Evolutionary conservation across 2,329 filamentous ascomycete genomes (phyloP).

Genomic region (Fusarium sp.): DNA sequence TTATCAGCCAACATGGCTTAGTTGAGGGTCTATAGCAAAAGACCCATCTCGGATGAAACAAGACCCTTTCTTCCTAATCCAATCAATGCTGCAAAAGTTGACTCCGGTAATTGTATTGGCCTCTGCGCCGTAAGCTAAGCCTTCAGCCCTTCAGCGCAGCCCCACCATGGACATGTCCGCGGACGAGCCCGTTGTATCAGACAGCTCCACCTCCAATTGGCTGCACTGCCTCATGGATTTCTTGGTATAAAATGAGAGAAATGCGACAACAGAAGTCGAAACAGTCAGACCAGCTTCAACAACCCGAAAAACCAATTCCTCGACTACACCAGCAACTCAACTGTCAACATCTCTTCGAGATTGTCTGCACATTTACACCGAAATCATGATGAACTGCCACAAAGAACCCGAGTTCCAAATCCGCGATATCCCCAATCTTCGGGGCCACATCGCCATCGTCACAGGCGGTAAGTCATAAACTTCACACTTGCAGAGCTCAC

Average conservation of each 20-base stretch:
- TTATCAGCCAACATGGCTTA: background rate
- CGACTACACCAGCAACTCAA: no score
- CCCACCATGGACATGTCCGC: conserved; percentile 33
- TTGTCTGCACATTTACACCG: background rate
- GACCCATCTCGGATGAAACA: background rate
- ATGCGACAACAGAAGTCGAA: background rate
- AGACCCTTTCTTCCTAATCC: background rate
- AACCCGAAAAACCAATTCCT: rapidly evolving
- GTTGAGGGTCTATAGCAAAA: no score
- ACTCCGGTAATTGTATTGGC: background rate
- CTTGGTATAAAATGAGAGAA: conserved; percentile 13
- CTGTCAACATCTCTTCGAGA: background rate
- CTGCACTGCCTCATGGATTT: background rate
- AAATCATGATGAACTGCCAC: conserved; percentile 16
- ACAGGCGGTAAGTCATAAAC: conserved; percentile 30
- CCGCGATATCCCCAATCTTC: conserved; percentile 34
- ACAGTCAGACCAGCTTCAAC: background rate
- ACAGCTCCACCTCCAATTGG: conserved; percentile 3
- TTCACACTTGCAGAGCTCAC: rapidly evolving
- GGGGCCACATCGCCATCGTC: conserved; percentile 36
- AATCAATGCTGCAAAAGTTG: background rate
- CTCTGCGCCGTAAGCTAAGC: background rate
- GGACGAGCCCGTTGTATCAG: conserved; percentile 12
- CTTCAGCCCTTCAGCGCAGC: conserved; percentile 1
- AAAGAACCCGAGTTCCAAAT: conserved; percentile 23